Conservation (phyloP, 2,329 filamentous ascomycete genomes). For the Moelleriella libera region DNA sequence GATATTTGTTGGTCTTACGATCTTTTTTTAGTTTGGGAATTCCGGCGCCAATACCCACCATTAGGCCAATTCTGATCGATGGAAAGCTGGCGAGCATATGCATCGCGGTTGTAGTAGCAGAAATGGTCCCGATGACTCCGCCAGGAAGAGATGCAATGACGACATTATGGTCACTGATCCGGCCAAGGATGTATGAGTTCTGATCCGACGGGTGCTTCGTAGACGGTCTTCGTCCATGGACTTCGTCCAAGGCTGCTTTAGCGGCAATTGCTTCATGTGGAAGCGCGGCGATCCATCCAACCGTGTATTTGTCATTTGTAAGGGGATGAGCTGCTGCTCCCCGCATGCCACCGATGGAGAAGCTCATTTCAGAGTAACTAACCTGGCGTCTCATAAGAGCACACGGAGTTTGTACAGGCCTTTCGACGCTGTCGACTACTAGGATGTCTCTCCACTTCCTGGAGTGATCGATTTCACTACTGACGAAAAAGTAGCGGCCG, state of each 20-base stretch:
- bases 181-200: neutral
- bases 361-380: too few species aligned
- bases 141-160: neutral
- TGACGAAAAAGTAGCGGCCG: too few species aligned
- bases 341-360: too few species aligned
- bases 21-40: neutral
- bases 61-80: neutral
- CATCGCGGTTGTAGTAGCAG: neutral
- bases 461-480: too few species aligned
- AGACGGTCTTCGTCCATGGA: neutral
- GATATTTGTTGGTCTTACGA: too few species aligned
- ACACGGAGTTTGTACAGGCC: too few species aligned
- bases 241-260: neutral
- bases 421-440: too few species aligned
- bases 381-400: too few species aligned
- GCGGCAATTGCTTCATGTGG: neutral
- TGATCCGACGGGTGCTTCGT: neutral
- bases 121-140: neutral
- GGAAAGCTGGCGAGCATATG: neutral
- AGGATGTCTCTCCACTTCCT: too few species aligned
- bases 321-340: too few species aligned
- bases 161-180: neutral
- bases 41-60: neutral
- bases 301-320: neutral
- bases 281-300: neutral